Conservation (phyloP, 805 yeast species). For the Monosporozyma aquatica region DNA sequence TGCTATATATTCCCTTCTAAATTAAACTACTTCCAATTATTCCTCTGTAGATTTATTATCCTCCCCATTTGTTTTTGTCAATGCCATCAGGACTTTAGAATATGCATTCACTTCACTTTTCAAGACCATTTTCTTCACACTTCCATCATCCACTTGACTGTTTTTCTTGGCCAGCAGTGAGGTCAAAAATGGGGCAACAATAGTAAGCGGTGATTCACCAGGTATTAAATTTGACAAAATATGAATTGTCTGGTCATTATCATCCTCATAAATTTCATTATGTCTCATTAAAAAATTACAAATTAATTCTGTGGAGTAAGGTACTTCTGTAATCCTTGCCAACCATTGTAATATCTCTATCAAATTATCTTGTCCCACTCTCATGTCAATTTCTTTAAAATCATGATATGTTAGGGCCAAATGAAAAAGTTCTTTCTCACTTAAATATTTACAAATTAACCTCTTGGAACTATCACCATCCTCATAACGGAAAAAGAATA, state of each 20-base stretch:
- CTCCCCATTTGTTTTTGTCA: background rate
- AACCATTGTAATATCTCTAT: conserved; percentile 16
- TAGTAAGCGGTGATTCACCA: conserved; percentile 7
- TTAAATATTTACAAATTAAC: background rate
- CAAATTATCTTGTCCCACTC: conserved; percentile 9
- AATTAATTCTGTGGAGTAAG: conserved; percentile 8
- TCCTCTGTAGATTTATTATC: background rate
- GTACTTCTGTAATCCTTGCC: conserved; percentile 5
- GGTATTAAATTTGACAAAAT: conserved; percentile 16
- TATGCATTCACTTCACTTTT: conserved; percentile 14
- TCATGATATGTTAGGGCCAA: conserved; percentile 14
- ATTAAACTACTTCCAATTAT: background rate
- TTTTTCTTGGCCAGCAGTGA: conserved; percentile 11
- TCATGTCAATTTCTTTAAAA: conserved; percentile 18
- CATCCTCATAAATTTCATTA: background rate
- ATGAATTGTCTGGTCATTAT: background rate
- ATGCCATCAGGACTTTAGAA: conserved; percentile 7
- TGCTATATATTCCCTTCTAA: background rate
- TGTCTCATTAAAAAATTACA: conserved; percentile 17
- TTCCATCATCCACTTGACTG: conserved; percentile 5
- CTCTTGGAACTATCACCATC: background rate
- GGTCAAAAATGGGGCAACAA: conserved; percentile 12
- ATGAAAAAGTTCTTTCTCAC: background rate
- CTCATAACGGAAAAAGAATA: conserved; percentile 4
- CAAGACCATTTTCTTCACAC: conserved; percentile 18